Percentiles rank a stretch among this genome's conserved stretches.
Evolutionary conservation across 306 rosid genomes (phyloP).

Genomic region (Vigna reflexopilosa): DNA sequence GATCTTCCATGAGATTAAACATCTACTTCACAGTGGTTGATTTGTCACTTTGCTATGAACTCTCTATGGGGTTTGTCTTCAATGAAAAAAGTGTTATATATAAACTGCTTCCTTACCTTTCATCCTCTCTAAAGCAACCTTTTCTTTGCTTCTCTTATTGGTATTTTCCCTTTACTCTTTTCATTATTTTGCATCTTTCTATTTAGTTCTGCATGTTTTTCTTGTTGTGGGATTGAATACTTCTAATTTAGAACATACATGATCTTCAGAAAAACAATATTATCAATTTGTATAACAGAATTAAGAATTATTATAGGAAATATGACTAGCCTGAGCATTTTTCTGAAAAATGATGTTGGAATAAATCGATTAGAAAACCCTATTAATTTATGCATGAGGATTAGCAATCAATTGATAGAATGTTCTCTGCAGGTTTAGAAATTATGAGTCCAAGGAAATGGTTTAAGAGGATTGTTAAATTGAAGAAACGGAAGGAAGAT

Average conservation of each 20-base stretch:
- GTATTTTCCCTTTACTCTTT: constrained; percentile 34
- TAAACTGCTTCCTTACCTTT: constrained; percentile 3
- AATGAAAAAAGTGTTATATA: constrained; percentile 50
- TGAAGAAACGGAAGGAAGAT: constrained; percentile 52
- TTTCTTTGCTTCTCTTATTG: constrained; percentile 20
- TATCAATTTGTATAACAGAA: no score
- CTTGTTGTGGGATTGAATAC: neutral
- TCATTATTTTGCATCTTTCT: neutral
- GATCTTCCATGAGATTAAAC: constrained; percentile 58
- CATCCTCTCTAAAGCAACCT: constrained; percentile 26
- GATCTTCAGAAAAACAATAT: no score
- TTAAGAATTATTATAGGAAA: no score
- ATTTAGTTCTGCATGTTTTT: neutral
- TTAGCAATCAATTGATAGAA: neutral
- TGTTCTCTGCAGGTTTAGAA: constrained; percentile 41
- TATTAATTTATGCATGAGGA: neutral
- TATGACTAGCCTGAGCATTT: neutral
- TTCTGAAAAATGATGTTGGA: neutral
- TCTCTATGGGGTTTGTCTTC: constrained; percentile 40
- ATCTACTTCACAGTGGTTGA: constrained; percentile 55
- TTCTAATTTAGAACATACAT: no score
- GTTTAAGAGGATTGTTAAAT: constrained; percentile 51
- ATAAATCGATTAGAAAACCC: neutral
- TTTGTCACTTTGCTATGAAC: constrained; percentile 42
- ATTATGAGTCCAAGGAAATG: constrained; percentile 61